A percentile compares a stretch with the other conserved stretches of the same genome.
phyloP scores from a whole-genome alignment of 2,329 filamentous ascomycete species.

The Graphilbum sp. region DNA sequence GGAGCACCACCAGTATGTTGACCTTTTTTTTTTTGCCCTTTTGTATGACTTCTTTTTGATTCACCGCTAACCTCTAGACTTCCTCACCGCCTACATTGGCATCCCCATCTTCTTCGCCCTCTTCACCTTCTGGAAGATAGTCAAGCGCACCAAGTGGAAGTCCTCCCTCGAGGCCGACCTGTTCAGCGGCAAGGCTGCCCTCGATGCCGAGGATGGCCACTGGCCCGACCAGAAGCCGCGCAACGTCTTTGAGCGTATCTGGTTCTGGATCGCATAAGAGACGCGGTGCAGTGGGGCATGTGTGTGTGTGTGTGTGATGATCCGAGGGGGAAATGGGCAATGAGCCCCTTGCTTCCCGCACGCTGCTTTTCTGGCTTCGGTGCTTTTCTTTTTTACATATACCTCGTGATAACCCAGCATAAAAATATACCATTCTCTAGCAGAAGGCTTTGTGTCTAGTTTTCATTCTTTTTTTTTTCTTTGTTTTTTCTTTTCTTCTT shows the following conservation, averaged over 20 bases:
- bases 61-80: constrained; percentile 48
- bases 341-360: neutral
- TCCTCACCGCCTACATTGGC: constrained; percentile 49
- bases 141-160: constrained; percentile 21
- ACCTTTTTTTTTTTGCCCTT: no score
- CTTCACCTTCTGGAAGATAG: constrained; percentile 44
- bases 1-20: constrained; percentile 6
- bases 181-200: constrained; percentile 41
- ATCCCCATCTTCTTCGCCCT: constrained; percentile 43
- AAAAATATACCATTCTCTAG: no score
- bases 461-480: no score
- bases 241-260: constrained; percentile 33
- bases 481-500: no score
- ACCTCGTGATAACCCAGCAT: no score
- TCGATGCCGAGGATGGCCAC: constrained; percentile 28
- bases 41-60: constrained; percentile 23
- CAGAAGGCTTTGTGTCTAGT: no score
- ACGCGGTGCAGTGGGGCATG: no score
- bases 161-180: constrained; percentile 36
- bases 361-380: no score
- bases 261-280: constrained; percentile 31
- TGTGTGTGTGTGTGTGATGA: no score
- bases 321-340: neutral
- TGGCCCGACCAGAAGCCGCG: constrained; percentile 24
- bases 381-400: no score